phyloP scores from a whole-genome alignment of 495 filamentous ascomycete species.

The Podospora comata region DNA sequence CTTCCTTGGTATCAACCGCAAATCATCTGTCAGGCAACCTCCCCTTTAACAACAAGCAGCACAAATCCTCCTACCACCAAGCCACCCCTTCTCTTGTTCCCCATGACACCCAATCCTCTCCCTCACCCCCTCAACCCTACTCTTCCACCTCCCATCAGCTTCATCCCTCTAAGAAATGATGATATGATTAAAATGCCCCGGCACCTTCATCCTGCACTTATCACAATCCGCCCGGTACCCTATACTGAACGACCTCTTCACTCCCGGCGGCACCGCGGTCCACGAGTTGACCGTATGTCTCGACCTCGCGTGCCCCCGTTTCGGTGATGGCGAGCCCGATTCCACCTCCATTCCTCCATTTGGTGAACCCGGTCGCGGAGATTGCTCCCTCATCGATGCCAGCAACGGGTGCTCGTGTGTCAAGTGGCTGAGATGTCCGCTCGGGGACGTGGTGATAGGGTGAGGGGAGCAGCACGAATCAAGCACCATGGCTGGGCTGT shows the following conservation, averaged over 20 bases:
- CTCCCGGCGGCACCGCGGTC: slow-evolving; percentile 47
- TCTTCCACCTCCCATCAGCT: slow-evolving; percentile 2
- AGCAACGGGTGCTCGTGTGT: slow-evolving; percentile 39
- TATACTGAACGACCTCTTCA: slow-evolving; percentile 73
- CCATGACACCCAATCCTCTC: slow-evolving; percentile 6
- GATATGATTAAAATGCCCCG: slow-evolving; percentile 87
- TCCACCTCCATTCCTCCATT: slow-evolving; percentile 21
- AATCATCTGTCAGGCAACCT: neutral
- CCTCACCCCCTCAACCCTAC: slow-evolving; percentile 12
- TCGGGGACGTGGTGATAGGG: slow-evolving; percentile 26
- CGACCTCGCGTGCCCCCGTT: slow-evolving; percentile 44
- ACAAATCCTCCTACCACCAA: neutral
- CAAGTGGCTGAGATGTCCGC: slow-evolving; percentile 32
- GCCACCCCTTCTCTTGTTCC: neutral
- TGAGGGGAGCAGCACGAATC: slow-evolving; percentile 27
- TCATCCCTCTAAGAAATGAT: slow-evolving; percentile 50
- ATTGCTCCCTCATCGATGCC: slow-evolving; percentile 22
- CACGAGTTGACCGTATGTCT: slow-evolving; percentile 49
- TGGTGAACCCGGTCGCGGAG: slow-evolving; percentile 4
- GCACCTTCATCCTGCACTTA: slow-evolving; percentile 74
- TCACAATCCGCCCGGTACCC: slow-evolving; percentile 84
- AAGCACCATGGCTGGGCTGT: slow-evolving; percentile 37
- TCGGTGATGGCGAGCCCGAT: slow-evolving; percentile 32
- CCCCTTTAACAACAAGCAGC: neutral
- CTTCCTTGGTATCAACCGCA: neutral